phyloP scores from a whole-genome alignment of 371 early-diverging fungal species.

The Mucor saturninus region DNA sequence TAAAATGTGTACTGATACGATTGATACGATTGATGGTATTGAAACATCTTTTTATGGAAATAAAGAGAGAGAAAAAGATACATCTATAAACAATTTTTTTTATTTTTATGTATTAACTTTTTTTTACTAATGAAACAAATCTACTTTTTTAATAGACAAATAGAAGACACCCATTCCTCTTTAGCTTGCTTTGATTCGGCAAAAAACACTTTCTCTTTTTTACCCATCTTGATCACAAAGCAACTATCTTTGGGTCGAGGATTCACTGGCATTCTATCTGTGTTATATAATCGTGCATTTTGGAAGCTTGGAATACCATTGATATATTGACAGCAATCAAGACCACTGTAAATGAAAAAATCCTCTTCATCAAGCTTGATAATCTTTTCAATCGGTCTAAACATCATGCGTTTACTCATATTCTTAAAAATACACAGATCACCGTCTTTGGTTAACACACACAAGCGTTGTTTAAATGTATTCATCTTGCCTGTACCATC shows the following conservation, averaged over 20 bases:
- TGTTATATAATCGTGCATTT: background rate
- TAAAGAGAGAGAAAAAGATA: background rate
- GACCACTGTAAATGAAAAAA: background rate
- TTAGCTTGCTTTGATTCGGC: slow-evolving; percentile 1
- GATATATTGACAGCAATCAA: too few relatives aligned
- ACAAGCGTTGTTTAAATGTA: too few relatives aligned
- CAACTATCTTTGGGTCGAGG: slow-evolving; percentile 8
- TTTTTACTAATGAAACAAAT: background rate
- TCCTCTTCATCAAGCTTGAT: background rate
- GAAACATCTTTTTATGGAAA: slow-evolving; percentile 9
- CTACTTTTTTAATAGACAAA: slow-evolving; percentile 2
- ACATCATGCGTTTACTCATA: background rate
- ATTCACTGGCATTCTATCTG: background rate
- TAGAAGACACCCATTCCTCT: slow-evolving; percentile 9
- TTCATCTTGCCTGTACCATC: too few relatives aligned
- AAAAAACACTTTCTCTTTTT: background rate
- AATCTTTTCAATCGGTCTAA: too few relatives aligned
- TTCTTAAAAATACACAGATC: too few relatives aligned
- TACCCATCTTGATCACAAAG: background rate
- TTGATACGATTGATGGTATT: slow-evolving; percentile 1
- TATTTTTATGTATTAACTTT: background rate
- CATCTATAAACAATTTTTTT: background rate
- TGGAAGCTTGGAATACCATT: background rate
- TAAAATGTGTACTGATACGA: background rate
- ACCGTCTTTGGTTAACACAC: too few relatives aligned